These are phyloP conservation scores for Microsporum canis DNA, from an alignment of 2,329 filamentous ascomycete species.

Conservation along the genomic window DNA sequence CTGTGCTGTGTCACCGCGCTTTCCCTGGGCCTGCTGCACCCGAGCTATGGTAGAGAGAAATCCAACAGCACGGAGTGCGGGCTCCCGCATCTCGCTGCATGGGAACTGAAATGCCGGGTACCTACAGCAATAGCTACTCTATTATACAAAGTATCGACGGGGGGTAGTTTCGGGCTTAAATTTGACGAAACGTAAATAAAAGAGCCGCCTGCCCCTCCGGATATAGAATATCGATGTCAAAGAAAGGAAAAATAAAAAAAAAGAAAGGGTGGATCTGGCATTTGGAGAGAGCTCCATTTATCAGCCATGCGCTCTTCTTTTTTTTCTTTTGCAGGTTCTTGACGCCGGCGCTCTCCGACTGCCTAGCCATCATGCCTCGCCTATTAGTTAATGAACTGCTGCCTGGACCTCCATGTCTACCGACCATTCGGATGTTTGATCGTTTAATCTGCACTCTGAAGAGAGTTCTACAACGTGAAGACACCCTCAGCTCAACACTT, in stretches of 20 bases:
- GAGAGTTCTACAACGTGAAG: neutral
- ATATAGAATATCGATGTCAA: neutral
- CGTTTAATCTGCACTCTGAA: neutral
- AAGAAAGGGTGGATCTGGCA: neutral
- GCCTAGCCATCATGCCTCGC: neutral
- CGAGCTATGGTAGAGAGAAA: neutral
- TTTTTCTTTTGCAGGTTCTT: neutral
- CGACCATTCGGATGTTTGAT: neutral
- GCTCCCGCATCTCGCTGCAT: neutral
- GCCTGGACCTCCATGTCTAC: neutral
- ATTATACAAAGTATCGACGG: conserved; percentile 6
- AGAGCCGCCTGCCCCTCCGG: neutral
- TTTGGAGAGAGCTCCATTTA: neutral
- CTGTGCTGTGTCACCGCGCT: conserved; percentile 6
- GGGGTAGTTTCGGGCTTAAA: neutral
- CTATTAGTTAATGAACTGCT: neutral
- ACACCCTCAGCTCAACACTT: neutral
- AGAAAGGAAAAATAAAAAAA: neutral
- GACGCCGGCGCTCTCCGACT: neutral
- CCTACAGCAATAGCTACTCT: conserved; percentile 10
- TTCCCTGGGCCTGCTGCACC: neutral
- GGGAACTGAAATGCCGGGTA: conserved; percentile 7
- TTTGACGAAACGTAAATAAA: neutral
- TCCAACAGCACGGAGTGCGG: neutral
- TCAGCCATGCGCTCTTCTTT: neutral